A percentile compares a stretch with the other conserved stretches of the same genome.
Conservation (phyloP, 805 yeast genomes). For the Candida vaughaniae region DNA sequence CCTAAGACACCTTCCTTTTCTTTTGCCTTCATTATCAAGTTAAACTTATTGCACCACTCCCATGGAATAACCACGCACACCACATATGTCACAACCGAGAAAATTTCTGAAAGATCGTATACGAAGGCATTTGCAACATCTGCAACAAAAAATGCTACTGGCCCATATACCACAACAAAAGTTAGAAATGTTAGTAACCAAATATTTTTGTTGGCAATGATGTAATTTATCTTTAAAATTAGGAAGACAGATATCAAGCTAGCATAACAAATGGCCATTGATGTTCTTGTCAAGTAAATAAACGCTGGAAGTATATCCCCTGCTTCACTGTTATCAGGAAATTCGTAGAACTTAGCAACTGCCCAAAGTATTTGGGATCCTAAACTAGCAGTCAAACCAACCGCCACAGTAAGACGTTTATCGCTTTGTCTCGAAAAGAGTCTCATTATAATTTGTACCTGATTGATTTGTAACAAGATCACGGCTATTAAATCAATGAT, state of each 20-base stretch:
- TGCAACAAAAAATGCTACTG: constrained; percentile 70
- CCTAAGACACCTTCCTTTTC: constrained; percentile 77
- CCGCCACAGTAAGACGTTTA: constrained; percentile 57
- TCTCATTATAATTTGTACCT: constrained; percentile 69
- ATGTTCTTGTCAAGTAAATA: constrained; percentile 69
- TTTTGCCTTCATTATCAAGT: constrained; percentile 52
- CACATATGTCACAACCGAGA: constrained; percentile 69
- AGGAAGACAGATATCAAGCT: constrained; percentile 59
- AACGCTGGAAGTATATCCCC: constrained; percentile 69
- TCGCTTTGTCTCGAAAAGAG: constrained; percentile 67
- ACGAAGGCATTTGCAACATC: constrained; percentile 77
- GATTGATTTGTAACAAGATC: constrained; percentile 59
- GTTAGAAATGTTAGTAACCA: constrained; percentile 58
- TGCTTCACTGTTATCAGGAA: constrained; percentile 39
- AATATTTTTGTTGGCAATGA: constrained; percentile 48
- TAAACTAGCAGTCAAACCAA: constrained; percentile 55
- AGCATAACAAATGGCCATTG: constrained; percentile 67
- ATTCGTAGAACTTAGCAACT: constrained; percentile 51
- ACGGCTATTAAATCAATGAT: constrained; percentile 59
- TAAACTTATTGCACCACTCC: constrained; percentile 80
- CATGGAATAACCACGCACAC: constrained; percentile 73
- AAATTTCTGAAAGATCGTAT: constrained; percentile 69
- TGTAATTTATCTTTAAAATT: constrained; percentile 49
- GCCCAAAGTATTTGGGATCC: constrained; percentile 70
- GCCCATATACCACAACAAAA: constrained; percentile 53